Evolutionary conservation across 495 filamentous ascomycete genomes (phyloP).

Genomic region (Trichoderma orchidacearum): DNA sequence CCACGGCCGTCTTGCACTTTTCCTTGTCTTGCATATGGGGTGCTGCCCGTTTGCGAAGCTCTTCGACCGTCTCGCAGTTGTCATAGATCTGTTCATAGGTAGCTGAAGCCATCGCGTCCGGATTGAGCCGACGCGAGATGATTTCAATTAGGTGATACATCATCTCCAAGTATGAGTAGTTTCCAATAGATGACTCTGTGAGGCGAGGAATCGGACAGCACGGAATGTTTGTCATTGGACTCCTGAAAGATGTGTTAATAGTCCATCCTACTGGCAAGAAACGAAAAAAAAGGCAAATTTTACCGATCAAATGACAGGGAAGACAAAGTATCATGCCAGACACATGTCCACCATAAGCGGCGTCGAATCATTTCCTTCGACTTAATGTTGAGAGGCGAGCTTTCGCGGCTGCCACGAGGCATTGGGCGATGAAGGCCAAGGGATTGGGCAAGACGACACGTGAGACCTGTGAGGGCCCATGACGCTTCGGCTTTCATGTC

Average conservation of each 20-base stretch:
- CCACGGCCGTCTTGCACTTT: conserved; percentile 37
- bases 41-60: conserved; percentile 26
- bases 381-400: conserved; percentile 13
- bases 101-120: conserved; percentile 29
- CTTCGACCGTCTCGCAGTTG: conserved; percentile 32
- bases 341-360: conserved; percentile 40
- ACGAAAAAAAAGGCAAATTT: background rate
- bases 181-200: conserved; percentile 25
- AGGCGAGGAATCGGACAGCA: conserved; percentile 32
- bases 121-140: conserved; percentile 35
- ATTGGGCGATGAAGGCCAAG: conserved; percentile 36
- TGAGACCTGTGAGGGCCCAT: conserved; percentile 41
- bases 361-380: conserved; percentile 29
- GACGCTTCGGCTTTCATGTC: conserved; percentile 48
- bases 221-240: conserved; percentile 36
- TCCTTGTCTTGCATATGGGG: conserved; percentile 34
- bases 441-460: conserved; percentile 40
- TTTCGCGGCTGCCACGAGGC: conserved; percentile 21
- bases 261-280: background rate
- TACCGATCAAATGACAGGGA: conserved; percentile 43
- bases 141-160: conserved; percentile 40
- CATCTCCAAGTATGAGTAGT: conserved; percentile 37
- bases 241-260: conserved; percentile 9
- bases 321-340: conserved; percentile 42
- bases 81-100: conserved; percentile 33